Evolutionary conservation across 352 stramenopile species (phyloP), one percentile per base, ranked within the genome.

Genomic region (Phytophthora hibernalis): DNA sequence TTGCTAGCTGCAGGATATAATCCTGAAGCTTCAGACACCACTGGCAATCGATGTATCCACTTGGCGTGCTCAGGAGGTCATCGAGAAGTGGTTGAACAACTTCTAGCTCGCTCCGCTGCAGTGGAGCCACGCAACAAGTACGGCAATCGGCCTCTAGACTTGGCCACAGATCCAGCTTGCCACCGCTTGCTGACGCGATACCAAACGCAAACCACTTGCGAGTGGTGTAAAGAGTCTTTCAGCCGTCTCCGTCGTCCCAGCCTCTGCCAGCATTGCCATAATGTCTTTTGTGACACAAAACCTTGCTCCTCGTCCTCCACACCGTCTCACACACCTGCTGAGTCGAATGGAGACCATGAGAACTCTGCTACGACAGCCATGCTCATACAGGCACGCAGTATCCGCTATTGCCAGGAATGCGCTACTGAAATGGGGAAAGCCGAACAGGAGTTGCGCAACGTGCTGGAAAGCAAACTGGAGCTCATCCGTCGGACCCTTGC

Each of bases 161-260:
- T 96, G 37, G 74, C 85, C 22, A 95, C 86, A 12, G 79, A 92
- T 12, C 9, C 63, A 9, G 52, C 51, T 21, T 93, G 83, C 58
- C 80, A 81, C 54, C 87, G 86, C 22, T 62, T 95, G 18, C 45
- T 95, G 40, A 56, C 76, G 21, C 84, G 86, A 44, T 91, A 92
- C 54, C 67, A 87, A 40, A 67, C 64, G 45, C 82, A 92, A 61
- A 81, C 64, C 7, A 55, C 45, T 8, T 95, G 87, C 52, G 84
- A 93, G 51, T 88, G 81, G 79, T 95, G 87, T 47, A 92, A 93
- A 59, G 87, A 93, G 61, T 52, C 58, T 13, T 95, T 95, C 72
- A 83, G 57, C 22, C 76, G 75, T n/a, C 72, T 89, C 10, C 82
- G 83, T 9, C 79, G 83, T 26, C 72, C 80, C 24, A 93, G 82